Base-by-base conservation (phyloP, 2,329 filamentous ascomycete genomes). In the Bretziella fagacearum region DNA sequence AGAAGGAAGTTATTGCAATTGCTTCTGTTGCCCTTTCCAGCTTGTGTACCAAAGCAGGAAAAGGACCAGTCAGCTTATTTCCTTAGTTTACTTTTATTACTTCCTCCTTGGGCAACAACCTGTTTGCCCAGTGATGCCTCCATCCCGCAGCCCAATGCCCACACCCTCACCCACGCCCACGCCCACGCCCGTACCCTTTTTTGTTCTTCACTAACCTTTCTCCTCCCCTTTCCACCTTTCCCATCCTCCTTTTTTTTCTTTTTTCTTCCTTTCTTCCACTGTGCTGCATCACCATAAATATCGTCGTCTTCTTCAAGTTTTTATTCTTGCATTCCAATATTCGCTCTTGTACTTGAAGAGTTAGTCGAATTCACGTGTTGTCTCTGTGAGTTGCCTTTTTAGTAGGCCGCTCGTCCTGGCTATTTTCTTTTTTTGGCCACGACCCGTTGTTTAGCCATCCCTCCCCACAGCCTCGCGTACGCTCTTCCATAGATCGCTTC, bases 391-490 rank as follows among this genome's bases (percentile, higher is more conserved):
- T n/a, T n/a, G n/a, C n/a, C 22, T 44, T 33, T 32, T 18, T 44
- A 18, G 4, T 33, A 25, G 15, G 15, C 29, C 13, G 7, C 20
- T 33, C 17, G 17, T 20, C 17, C 22, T 22, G 37, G 37, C 4
- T 40, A 7, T 40, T 40, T n/a, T 26, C n/a, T 25, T 29, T 36
- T 35, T 46, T 32, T 36, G 18, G 6, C 13, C 27, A 22, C 18
- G 25, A 41, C n/a, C 37, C 23, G 13, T 26, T 41, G n/a, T 22
- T 20, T 41, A 15, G 18, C 32, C 20, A 33, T 45, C 22, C 13
- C 29, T 33, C 29, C 30, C 32, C 30, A 15, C 13, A 44, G 39
- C 46, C 46, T 48, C 32, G 41, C 35, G 18, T 25, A 40, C 13
- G 18, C 8, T 40, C 26, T 26, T 32, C 33, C 10, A 36, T 15